Evolutionary conservation across 164 flowering plant species (phyloP).

Genomic region (Warburgia ugandensis): DNA sequence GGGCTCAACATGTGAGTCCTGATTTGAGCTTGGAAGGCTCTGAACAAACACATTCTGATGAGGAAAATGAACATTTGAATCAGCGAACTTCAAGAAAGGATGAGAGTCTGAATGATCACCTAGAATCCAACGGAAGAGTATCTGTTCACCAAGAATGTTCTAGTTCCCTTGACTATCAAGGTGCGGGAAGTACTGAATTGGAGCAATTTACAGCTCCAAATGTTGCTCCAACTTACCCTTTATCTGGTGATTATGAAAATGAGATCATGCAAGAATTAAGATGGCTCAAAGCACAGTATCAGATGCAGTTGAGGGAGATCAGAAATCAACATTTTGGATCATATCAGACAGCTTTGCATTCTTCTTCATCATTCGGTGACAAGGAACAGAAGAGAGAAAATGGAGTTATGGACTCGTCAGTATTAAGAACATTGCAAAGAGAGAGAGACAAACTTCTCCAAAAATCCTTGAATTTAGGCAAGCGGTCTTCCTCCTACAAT

Average conservation of each 20-base stretch:
- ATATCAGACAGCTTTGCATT: slow-evolving; percentile 14
- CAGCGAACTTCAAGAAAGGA: slow-evolving; percentile 11
- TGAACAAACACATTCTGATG: slow-evolving; percentile 31
- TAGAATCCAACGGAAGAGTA: slow-evolving; percentile 15
- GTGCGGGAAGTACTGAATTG: background rate
- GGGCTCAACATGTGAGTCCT: slow-evolving; percentile 40
- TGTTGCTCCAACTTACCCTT: slow-evolving; percentile 12
- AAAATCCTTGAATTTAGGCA: slow-evolving; percentile 16
- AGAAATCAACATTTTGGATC: slow-evolving; percentile 38
- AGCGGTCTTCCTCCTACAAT: slow-evolving; percentile 14
- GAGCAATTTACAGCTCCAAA: slow-evolving; percentile 3
- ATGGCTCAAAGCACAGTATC: slow-evolving; percentile 81
- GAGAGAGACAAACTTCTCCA: slow-evolving; percentile 11
- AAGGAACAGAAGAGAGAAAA: slow-evolving; percentile 8
- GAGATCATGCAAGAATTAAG: slow-evolving; percentile 65
- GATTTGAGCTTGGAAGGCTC: slow-evolving; percentile 46
- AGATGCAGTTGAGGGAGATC: slow-evolving; percentile 54
- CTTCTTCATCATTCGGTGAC: slow-evolving; percentile 5
- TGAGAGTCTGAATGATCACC: slow-evolving; percentile 19
- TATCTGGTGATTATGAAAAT: slow-evolving; percentile 41
- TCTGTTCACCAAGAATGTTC: slow-evolving; percentile 8
- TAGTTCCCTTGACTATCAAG: background rate
- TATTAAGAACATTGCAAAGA: slow-evolving; percentile 9
- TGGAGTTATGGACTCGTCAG: slow-evolving; percentile 6
- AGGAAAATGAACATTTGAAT: slow-evolving; percentile 15